Conservation (phyloP, 1,284 basidiomycete genomes). For the Leucoagaricus sp. region DNA sequence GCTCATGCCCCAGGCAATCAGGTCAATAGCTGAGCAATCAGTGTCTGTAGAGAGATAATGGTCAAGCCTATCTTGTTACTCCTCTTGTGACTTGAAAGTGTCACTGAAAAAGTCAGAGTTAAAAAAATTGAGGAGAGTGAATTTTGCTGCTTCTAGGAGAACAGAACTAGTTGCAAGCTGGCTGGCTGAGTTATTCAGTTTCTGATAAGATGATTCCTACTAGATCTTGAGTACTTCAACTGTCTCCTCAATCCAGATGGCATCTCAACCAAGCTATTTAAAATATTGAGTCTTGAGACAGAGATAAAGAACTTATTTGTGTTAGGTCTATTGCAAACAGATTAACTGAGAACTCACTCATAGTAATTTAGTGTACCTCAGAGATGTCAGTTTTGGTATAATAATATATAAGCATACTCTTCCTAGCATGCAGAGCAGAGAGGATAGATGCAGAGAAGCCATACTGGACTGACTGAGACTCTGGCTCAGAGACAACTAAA, state of each 20-base stretch:
- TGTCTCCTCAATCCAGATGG: background rate
- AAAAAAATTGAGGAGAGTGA: background rate
- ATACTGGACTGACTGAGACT: background rate
- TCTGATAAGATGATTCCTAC: constrained; percentile 14
- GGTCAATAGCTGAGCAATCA: background rate
- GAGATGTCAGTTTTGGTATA: constrained; percentile 28
- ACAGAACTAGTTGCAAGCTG: constrained; percentile 6
- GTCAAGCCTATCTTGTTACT: background rate
- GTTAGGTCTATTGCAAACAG: background rate
- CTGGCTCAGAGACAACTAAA: constrained; percentile 18
- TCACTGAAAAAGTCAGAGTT: background rate
- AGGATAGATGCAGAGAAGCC: background rate
- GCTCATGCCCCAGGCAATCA: constrained; percentile 27
- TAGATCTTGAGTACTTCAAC: background rate
- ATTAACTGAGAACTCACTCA: constrained; percentile 24
- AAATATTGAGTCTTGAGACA: background rate
- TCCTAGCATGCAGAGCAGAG: constrained; percentile 20
- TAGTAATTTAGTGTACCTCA: constrained; percentile 30
- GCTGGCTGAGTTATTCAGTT: no score
- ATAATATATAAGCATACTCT: constrained; percentile 28
- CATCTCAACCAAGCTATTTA: background rate
- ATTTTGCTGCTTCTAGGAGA: background rate
- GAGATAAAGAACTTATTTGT: background rate
- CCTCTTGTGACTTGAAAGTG: background rate
- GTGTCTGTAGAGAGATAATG: background rate